Conservation (phyloP, 192 early-diverging fungal species). For the Jimgerdemannia lactiflua region DNA sequence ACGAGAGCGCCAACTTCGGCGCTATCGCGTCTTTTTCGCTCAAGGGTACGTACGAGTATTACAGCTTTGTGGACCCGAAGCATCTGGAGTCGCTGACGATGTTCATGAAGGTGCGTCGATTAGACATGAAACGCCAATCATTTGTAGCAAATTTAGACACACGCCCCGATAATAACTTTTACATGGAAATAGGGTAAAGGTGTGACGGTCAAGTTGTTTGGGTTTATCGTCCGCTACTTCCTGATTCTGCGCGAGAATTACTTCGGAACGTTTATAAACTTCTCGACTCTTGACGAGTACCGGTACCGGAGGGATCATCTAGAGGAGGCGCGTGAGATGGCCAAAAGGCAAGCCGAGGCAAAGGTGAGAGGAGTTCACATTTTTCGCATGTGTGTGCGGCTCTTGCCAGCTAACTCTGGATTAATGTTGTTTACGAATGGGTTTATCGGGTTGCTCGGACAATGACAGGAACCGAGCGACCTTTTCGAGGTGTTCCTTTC, state of each 20-base stretch:
- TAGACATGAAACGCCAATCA: not conserved
- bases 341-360: slow-evolving; percentile 46
- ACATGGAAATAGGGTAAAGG: slow-evolving; percentile 40
- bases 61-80: slow-evolving; percentile 37
- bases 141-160: not conserved
- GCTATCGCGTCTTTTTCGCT: slow-evolving; percentile 33
- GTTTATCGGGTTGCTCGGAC: no score
- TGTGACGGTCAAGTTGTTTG: slow-evolving; percentile 61
- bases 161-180: no score
- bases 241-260: slow-evolving; percentile 74
- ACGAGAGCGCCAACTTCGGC: slow-evolving; percentile 48
- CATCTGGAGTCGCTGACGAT: slow-evolving; percentile 53
- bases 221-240: slow-evolving; percentile 62
- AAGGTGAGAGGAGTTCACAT: slow-evolving; percentile 28
- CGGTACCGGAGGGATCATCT: slow-evolving; percentile 35
- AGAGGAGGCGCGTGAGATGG: slow-evolving; percentile 17
- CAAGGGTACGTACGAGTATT: slow-evolving; percentile 52
- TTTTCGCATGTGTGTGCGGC: not conserved
- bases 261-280: slow-evolving; percentile 55
- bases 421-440: no score
- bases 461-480: slow-evolving; percentile 18
- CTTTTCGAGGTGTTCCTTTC: slow-evolving; percentile 56
- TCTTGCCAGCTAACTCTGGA: no score
- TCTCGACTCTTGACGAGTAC: slow-evolving; percentile 65
- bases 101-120: slow-evolving; percentile 34